Percentiles rank a stretch among this genome's conserved stretches.
Evolutionary conservation across 164 flowering plant genomes (phyloP).

Genomic region (grape (Vitis vinifera)): DNA sequence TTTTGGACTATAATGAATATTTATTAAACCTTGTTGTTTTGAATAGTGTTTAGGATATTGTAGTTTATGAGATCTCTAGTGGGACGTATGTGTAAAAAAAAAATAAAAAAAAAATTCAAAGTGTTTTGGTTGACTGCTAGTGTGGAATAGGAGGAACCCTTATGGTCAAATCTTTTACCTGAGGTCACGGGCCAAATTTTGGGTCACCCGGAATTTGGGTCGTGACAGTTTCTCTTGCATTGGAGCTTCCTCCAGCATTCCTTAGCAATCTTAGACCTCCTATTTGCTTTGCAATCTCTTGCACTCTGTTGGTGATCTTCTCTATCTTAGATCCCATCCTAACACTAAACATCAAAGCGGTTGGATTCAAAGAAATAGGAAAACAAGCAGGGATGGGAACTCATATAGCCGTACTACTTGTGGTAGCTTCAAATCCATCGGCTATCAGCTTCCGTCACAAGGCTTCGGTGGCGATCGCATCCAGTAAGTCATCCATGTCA

Average conservation of each 20-base stretch:
- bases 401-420: not conserved
- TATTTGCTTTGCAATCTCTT: not conserved
- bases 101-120: too few species aligned
- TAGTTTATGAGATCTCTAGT: too few species aligned
- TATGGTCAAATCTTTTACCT: too few species aligned
- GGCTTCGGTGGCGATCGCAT: not conserved
- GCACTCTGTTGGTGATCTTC: conserved; percentile 7
- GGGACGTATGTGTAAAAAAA: too few species aligned
- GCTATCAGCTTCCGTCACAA: not conserved
- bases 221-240: too few species aligned
- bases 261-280: conserved; percentile 1
- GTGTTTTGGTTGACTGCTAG: too few species aligned
- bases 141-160: too few species aligned
- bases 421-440: not conserved
- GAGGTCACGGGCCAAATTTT: too few species aligned
- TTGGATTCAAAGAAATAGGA: not conserved
- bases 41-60: too few species aligned
- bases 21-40: too few species aligned
- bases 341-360: not conserved
- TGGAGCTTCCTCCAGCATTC: not conserved
- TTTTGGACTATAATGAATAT: too few species aligned
- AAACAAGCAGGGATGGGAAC: not conserved
- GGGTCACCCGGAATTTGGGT: too few species aligned
- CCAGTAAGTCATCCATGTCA: conserved; percentile 2
- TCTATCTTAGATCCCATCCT: conserved; percentile 8